Conservation (phyloP, 345 rosid genomes). For the Citrus maxima region DNA sequence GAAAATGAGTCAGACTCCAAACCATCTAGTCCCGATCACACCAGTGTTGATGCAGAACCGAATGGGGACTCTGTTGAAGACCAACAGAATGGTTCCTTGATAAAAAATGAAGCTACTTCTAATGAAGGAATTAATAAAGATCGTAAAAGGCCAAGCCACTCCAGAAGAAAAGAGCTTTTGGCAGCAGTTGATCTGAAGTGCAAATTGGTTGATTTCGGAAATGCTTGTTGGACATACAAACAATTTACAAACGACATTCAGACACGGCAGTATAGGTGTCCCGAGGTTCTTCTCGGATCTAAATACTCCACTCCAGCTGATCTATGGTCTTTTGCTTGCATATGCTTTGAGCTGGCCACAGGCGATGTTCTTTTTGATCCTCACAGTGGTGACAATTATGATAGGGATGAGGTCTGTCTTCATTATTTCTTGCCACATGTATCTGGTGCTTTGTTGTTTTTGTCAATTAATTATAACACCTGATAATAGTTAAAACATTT, state of each 20-base stretch:
- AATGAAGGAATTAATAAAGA: constrained; percentile 25
- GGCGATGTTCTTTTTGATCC: constrained; percentile 81
- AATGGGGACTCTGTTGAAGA: constrained; percentile 32
- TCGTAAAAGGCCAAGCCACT: constrained; percentile 44
- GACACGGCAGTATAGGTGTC: constrained; percentile 75
- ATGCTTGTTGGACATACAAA: constrained; percentile 82
- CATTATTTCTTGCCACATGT: neutral
- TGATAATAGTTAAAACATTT: neutral
- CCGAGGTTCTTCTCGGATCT: constrained; percentile 75
- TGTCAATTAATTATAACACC: neutral
- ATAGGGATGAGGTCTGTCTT: constrained; percentile 66
- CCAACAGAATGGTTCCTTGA: constrained; percentile 30
- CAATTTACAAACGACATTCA: constrained; percentile 76
- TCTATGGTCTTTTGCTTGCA: constrained; percentile 80
- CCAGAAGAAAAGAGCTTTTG: constrained; percentile 45
- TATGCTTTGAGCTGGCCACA: constrained; percentile 76
- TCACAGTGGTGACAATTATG: constrained; percentile 65
- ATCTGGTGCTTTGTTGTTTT: neutral
- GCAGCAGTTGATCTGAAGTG: constrained; percentile 50
- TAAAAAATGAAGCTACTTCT: constrained; percentile 25
- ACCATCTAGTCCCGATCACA: constrained; percentile 33
- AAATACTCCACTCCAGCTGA: constrained; percentile 75
- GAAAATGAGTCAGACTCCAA: constrained; percentile 39
- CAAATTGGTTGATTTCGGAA: constrained; percentile 78
- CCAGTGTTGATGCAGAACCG: constrained; percentile 11